phyloP scores from a whole-genome alignment of 2,329 filamentous ascomycete species.

The Camillea tinctor region DNA sequence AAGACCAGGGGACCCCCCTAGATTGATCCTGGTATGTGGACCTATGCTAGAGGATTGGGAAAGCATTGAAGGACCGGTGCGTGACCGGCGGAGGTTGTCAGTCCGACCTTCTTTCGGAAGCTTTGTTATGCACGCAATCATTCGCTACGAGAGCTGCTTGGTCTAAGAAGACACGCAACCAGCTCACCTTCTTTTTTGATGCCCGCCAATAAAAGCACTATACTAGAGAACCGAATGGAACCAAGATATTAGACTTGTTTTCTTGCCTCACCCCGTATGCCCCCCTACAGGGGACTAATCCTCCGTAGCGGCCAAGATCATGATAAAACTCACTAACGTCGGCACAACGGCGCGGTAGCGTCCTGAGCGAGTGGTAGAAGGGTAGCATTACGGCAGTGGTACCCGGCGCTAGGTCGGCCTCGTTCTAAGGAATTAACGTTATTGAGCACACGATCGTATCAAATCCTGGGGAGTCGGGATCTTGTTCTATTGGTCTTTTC shows the following conservation, averaged over 20 bases:
- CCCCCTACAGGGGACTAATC: neutral
- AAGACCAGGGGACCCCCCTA: conserved; percentile 8
- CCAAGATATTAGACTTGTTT: neutral
- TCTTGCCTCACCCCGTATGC: neutral
- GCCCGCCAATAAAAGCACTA: neutral
- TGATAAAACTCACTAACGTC: conserved; percentile 2
- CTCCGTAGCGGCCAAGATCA: neutral
- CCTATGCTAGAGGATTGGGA: conserved; percentile 18
- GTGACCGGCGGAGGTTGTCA: conserved; percentile 22
- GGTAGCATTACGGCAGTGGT: neutral
- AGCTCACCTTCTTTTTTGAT: neutral
- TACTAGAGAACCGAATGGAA: neutral
- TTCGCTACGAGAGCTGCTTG: conserved; percentile 1
- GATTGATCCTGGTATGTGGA: conserved; percentile 8
- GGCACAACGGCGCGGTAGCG: conserved; percentile 16
- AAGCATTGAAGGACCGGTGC: conserved; percentile 7
- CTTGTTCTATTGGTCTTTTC: too few relatives aligned
- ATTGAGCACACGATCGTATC: neutral
- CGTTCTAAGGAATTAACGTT: too few relatives aligned
- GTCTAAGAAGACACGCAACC: neutral
- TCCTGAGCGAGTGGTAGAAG: neutral
- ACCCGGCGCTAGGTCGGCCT: neutral
- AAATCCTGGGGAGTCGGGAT: neutral
- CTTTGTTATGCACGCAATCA: neutral
- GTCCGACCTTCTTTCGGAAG: conserved; percentile 27